Evolutionary conservation across 805 yeast species (phyloP).

Genomic region (Zygoascus biomembranicola): DNA sequence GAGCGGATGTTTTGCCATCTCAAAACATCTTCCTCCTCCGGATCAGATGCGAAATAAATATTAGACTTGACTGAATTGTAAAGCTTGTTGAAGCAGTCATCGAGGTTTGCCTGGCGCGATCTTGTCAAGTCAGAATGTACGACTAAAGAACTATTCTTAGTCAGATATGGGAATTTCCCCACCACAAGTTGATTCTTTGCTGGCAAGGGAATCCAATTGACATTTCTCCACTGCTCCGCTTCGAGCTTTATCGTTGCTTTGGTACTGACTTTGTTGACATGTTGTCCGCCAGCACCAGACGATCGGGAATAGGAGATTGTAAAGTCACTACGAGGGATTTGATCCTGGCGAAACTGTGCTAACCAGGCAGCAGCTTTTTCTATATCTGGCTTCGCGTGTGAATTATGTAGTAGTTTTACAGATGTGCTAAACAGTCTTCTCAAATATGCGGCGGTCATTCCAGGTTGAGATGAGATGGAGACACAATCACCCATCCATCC

Average conservation of each 20-base stretch:
- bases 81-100: constrained; percentile 54
- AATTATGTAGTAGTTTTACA: not conserved
- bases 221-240: constrained; percentile 36
- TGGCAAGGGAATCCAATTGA: constrained; percentile 53
- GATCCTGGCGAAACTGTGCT: constrained; percentile 19
- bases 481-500: no score
- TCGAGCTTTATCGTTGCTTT: constrained; percentile 54
- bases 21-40: constrained; percentile 35
- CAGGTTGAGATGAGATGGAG: no score
- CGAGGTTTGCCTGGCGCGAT: constrained; percentile 48
- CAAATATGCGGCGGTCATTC: not conserved
- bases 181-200: constrained; percentile 36
- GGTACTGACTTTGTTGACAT: constrained; percentile 62
- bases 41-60: constrained; percentile 42
- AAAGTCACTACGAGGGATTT: constrained; percentile 41
- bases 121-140: constrained; percentile 56
- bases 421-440: not conserved
- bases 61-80: constrained; percentile 40
- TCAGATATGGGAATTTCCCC: constrained; percentile 41
- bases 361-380: constrained; percentile 35
- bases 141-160: constrained; percentile 46
- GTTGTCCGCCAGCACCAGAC: constrained; percentile 85
- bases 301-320: constrained; percentile 45
- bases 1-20: constrained; percentile 41
- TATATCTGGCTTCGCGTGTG: not conserved